Evolutionary conservation across 768 basidiomycete species (phyloP).

Genomic region (Lactarius deliciosus): DNA sequence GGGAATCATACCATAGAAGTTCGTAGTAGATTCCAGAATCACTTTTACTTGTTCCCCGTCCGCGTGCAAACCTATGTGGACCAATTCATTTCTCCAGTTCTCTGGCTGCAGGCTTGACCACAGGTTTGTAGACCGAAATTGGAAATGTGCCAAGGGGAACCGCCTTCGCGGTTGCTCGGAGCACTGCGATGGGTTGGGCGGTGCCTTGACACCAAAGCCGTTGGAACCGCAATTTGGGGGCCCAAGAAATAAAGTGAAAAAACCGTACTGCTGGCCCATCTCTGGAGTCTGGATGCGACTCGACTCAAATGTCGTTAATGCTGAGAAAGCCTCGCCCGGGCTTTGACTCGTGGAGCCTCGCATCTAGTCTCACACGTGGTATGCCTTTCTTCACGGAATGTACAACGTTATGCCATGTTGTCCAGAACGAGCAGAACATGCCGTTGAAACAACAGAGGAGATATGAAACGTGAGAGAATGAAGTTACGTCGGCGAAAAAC

Average conservation of each 20-base stretch:
- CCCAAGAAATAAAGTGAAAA: too few relatives aligned
- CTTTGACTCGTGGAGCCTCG: not conserved
- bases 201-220: not conserved
- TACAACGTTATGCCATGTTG: not conserved
- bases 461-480: not conserved
- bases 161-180: slow-evolving; percentile 30
- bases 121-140: slow-evolving; percentile 29
- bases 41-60: not conserved
- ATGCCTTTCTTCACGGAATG: not conserved
- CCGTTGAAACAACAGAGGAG: not conserved
- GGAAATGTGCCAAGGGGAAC: slow-evolving; percentile 32
- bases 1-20: not conserved
- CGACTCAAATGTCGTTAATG: not conserved
- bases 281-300: not conserved
- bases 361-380: not conserved
- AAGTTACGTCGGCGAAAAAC: slow-evolving; percentile 1
- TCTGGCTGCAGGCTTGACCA: slow-evolving; percentile 25
- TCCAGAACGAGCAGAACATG: not conserved
- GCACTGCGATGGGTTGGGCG: slow-evolving; percentile 15
- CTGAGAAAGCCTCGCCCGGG: not conserved
- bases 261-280: not conserved
- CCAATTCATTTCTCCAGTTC: not conserved
- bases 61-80: slow-evolving; percentile 21
- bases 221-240: not conserved
- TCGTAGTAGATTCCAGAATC: not conserved